These are phyloP conservation scores for Brassica hybrid DNA, from an alignment of 441 rosid genomes.

Conservation along the genomic window DNA sequence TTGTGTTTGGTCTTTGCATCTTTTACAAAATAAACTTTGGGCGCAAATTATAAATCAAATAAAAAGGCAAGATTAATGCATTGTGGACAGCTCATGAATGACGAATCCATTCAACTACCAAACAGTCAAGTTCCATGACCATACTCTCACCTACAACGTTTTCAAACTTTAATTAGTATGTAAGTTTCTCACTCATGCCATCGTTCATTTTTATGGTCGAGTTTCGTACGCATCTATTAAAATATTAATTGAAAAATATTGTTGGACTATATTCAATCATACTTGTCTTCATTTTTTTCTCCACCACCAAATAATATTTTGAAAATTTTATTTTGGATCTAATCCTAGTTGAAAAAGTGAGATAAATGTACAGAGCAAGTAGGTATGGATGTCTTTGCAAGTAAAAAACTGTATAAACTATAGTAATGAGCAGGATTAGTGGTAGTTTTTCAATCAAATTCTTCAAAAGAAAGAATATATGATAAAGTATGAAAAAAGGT, in stretches of 20 bases:
- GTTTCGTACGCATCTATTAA: not conserved
- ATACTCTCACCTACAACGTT: slow-evolving; percentile 20
- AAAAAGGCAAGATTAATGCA: slow-evolving; percentile 30
- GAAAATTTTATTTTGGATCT: not conserved
- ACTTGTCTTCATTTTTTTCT: not conserved
- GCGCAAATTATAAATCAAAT: slow-evolving; percentile 5
- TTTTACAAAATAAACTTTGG: not conserved
- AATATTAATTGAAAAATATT: no score
- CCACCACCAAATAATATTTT: slow-evolving; percentile 8
- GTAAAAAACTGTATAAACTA: no score
- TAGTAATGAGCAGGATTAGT: no score
- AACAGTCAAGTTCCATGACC: slow-evolving; percentile 32
- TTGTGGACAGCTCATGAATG: slow-evolving; percentile 19
- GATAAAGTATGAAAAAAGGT: no score
- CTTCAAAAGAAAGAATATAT: no score
- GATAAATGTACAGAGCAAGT: not conserved
- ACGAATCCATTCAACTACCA: slow-evolving; percentile 31
- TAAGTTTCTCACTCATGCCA: not conserved
- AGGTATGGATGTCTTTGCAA: not conserved
- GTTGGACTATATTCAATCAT: not conserved
- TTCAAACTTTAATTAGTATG: slow-evolving; percentile 8
- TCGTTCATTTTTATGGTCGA: slow-evolving; percentile 6
- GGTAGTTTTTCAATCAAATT: no score
- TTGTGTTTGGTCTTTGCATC: not conserved
- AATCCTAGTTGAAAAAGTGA: not conserved